Percentiles rank a stretch among this genome's conserved stretches.
phyloP scores from a whole-genome alignment of 2,329 filamentous ascomycete species.

The Metarhizium album region DNA sequence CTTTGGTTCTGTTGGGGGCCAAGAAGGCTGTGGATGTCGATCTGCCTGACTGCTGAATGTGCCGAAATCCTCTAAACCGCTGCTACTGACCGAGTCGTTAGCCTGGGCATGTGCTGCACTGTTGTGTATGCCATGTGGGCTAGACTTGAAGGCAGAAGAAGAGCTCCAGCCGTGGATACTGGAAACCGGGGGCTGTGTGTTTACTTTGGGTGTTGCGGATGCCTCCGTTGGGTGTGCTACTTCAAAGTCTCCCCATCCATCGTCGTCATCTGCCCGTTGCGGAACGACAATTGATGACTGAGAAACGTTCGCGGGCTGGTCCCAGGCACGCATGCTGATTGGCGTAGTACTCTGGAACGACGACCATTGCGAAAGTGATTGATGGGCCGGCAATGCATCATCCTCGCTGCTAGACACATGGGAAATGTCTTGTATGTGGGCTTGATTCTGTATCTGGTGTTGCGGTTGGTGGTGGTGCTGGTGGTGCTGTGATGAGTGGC shows the following conservation, averaged over 20 bases:
- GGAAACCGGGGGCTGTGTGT: not conserved
- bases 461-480: too few species aligned
- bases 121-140: not conserved
- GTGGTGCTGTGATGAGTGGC: constrained; percentile 6
- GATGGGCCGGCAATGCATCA: constrained; percentile 7
- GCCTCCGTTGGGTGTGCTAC: constrained; percentile 30
- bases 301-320: not conserved
- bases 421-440: constrained; percentile 15
- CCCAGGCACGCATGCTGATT: constrained; percentile 11
- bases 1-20: constrained; percentile 6
- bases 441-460: constrained; percentile 6
- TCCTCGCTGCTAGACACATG: constrained; percentile 12
- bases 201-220: not conserved
- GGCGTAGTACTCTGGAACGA: constrained; percentile 14
- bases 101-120: not conserved
- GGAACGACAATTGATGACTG: not conserved
- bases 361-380: constrained; percentile 21
- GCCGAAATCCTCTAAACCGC: not conserved
- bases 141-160: not conserved
- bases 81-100: not conserved
- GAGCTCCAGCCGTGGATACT: not conserved
- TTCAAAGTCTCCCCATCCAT: constrained; percentile 61
- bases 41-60: not conserved
- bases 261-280: constrained; percentile 37
- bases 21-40: constrained; percentile 9